Conservation (phyloP, 2,329 filamentous ascomycete species). For the Alternaria alternata region DNA sequence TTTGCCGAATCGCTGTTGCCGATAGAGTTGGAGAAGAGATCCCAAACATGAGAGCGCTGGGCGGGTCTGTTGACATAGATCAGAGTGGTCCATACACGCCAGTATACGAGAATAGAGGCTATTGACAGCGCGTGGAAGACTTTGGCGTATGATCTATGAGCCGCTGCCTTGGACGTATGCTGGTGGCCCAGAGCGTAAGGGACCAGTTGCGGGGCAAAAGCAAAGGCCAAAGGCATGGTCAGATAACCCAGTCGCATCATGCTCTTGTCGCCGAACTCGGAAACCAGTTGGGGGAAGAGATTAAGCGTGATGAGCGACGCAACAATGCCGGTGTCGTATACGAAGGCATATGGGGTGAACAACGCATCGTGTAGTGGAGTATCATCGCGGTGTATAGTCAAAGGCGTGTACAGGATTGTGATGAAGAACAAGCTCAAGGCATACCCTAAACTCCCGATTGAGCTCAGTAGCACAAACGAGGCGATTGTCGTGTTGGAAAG, state of each 20-base stretch:
- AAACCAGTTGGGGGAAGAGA: slow-evolving; percentile 43
- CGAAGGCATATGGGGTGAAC: slow-evolving; percentile 42
- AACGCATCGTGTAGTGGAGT: slow-evolving; percentile 42
- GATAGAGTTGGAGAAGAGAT: slow-evolving; percentile 51
- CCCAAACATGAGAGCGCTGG: slow-evolving; percentile 51
- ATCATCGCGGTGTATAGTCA: slow-evolving; percentile 53
- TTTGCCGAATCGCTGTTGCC: slow-evolving; percentile 55
- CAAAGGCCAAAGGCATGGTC: slow-evolving; percentile 44
- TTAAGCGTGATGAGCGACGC: slow-evolving; percentile 58
- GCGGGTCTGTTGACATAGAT: slow-evolving; percentile 59
- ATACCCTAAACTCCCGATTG: slow-evolving; percentile 67
- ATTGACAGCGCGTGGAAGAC: slow-evolving; percentile 60
- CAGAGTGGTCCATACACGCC: slow-evolving; percentile 54
- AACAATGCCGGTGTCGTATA: slow-evolving; percentile 55
- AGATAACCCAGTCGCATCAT: slow-evolving; percentile 37
- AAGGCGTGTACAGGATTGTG: slow-evolving; percentile 64
- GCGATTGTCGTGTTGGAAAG: slow-evolving; percentile 60
- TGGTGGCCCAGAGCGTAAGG: slow-evolving; percentile 61
- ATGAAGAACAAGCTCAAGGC: slow-evolving; percentile 71
- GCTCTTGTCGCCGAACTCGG: slow-evolving; percentile 31
- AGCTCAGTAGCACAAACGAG: slow-evolving; percentile 66
- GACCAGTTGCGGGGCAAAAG: slow-evolving; percentile 51
- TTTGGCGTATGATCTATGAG: slow-evolving; percentile 54
- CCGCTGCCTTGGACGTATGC: slow-evolving; percentile 51
- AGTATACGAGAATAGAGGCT: slow-evolving; percentile 57